Evolutionary conservation across 352 stramenopile genomes (phyloP), one percentile per base, ranked within the genome.

Genomic region (Phytophthora lateralis): DNA sequence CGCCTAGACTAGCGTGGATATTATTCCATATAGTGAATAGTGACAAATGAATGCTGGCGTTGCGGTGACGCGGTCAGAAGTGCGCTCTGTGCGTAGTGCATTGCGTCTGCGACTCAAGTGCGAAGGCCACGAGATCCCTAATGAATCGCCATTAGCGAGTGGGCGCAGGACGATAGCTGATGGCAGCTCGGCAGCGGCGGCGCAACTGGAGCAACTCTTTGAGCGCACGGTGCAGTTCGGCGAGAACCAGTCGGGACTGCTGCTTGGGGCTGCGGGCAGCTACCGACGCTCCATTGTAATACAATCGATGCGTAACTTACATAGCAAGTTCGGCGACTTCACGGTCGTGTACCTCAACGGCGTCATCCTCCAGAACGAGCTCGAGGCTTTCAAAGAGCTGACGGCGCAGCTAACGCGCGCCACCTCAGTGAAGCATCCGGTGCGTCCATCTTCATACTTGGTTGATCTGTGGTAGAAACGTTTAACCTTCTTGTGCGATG

Each of bases 381-480:
- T 92, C 15, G 86, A 95, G 60, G 83, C 82, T 12, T 95, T 95
- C 53, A 91, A 91, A 50, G 86, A 95, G 73, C 70, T 95, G 14
- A 79, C 71, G 5, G 78, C 83, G 37, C 83, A 93, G 59, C 75
- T 95, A 8, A 77, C 80, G 35, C 71, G 60, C 3, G 65, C 83
- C 46, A 75, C 71, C 2, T 53, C 71, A 6, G 71, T 93, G 37
- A 90, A 91, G 54, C 81, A 91, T 45, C 72, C 73, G 9, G 84
- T 91, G 61, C 29, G 35, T 20, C 9, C 32, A 6, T 39, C 12
- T 4, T 26, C n/a, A 5, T 44, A 44, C 38, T 24, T 41, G 1
- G 10, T 15, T 12, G 9, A 37, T 37, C 2, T 37, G 4, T 12
- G 10, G 5, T 41, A 41, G 2, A 44, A 44, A 12, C n/a, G 11